A percentile compares a stretch with the other conserved stretches of the same genome.
phyloP scores from a whole-genome alignment of 768 basidiomycete genomes.

The Lactarius vividus region DNA sequence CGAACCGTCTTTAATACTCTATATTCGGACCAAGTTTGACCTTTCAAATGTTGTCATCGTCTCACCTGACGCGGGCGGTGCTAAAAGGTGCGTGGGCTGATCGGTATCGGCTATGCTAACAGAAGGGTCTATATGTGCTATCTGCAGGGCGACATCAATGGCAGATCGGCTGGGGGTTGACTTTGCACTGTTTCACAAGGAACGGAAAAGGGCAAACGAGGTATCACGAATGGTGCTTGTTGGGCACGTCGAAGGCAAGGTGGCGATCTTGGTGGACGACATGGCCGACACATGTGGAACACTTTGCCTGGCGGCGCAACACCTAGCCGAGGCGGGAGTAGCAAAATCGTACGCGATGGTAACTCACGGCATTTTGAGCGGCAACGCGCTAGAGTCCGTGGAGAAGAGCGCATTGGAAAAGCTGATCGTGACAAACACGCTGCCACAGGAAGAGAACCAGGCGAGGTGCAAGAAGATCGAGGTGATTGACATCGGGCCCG shows the following conservation, averaged over 20 bases:
- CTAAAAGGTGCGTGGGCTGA: constrained; percentile 68
- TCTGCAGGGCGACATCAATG: constrained; percentile 86
- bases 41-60: constrained; percentile 88
- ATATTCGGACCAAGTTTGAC: constrained; percentile 91
- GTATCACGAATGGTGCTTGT: constrained; percentile 95
- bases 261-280: constrained; percentile 95
- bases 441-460: constrained; percentile 83
- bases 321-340: constrained; percentile 88
- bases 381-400: constrained; percentile 76
- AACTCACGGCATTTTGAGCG: constrained; percentile 94
- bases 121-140: background rate
- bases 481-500: constrained; percentile 91
- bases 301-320: constrained; percentile 84
- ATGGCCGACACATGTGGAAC: constrained; percentile 99
- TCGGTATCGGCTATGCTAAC: background rate
- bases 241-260: constrained; percentile 88
- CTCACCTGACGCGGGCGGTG: constrained; percentile 96
- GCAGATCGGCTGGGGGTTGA: constrained; percentile 95
- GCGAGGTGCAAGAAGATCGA: constrained; percentile 75
- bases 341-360: constrained; percentile 86
- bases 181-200: constrained; percentile 99
- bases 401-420: constrained; percentile 78
- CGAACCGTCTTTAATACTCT: constrained; percentile 91
- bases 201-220: constrained; percentile 94
- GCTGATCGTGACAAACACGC: constrained; percentile 97